phyloP scores from a whole-genome alignment of 2,329 filamentous ascomycete species.

The Juglanconis sp. region DNA sequence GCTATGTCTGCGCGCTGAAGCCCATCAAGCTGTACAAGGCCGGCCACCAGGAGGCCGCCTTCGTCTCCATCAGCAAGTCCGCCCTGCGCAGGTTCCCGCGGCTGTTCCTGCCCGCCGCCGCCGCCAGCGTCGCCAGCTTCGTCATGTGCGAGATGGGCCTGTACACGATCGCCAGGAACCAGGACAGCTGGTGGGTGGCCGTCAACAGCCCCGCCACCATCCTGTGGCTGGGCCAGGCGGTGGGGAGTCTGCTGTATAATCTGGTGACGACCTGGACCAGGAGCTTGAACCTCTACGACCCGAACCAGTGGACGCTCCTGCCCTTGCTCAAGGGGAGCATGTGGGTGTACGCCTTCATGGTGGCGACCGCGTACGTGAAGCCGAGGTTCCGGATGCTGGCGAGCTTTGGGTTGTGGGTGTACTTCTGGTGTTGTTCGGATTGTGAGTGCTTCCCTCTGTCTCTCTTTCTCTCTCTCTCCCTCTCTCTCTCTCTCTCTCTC shows the following conservation, averaged over 20 bases:
- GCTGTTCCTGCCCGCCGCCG: slow-evolving; percentile 54
- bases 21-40: slow-evolving; percentile 53
- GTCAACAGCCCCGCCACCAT: slow-evolving; percentile 43
- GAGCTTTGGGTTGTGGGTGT: slow-evolving; percentile 45
- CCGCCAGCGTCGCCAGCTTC: slow-evolving; percentile 55
- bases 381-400: slow-evolving; percentile 47
- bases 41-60: slow-evolving; percentile 51
- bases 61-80: slow-evolving; percentile 52
- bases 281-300: slow-evolving; percentile 50
- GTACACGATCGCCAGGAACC: slow-evolving; percentile 52
- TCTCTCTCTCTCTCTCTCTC: not conserved
- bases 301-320: slow-evolving; percentile 56
- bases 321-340: slow-evolving; percentile 54
- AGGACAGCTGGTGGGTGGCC: slow-evolving; percentile 58
- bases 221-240: slow-evolving; percentile 35
- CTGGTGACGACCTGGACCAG: slow-evolving; percentile 50
- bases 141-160: slow-evolving; percentile 50
- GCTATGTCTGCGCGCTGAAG: slow-evolving; percentile 62
- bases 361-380: slow-evolving; percentile 48
- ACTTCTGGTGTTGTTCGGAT: slow-evolving; percentile 41
- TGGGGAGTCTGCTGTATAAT: slow-evolving; percentile 42
- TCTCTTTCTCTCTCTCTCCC: not conserved
- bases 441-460: slow-evolving; percentile 24
- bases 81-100: slow-evolving; percentile 57
- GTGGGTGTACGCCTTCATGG: slow-evolving; percentile 50